Conservation (phyloP, 495 filamentous ascomycete species). For the Neurospora sp. region DNA sequence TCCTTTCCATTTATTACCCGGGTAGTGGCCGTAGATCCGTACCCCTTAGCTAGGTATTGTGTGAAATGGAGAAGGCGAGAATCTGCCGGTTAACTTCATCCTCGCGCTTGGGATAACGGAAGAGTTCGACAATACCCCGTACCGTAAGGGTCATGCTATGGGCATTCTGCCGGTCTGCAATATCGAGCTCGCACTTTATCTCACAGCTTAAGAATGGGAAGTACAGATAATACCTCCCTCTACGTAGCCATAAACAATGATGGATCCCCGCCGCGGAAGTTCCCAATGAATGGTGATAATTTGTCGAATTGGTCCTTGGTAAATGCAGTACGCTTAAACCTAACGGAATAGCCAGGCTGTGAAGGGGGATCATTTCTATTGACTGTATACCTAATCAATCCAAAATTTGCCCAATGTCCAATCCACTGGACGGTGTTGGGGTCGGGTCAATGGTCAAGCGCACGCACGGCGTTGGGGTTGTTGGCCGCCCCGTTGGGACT, state of each 20-base stretch:
- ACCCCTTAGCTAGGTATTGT: too few species aligned
- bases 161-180: conserved; percentile 11
- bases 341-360: conserved; percentile 34
- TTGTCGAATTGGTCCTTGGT: conserved; percentile 29
- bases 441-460: too few species aligned
- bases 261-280: neutral
- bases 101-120: conserved; percentile 19
- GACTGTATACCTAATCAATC: too few species aligned
- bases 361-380: conserved; percentile 10
- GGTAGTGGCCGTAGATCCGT: conserved; percentile 32
- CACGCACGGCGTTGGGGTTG: too few species aligned
- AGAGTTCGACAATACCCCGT: conserved; percentile 27
- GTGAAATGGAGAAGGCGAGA: conserved; percentile 39
- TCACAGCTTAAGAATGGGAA: conserved; percentile 16
- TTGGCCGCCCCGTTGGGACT: too few species aligned
- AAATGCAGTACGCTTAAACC: conserved; percentile 30
- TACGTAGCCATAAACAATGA: conserved; percentile 17
- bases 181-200: conserved; percentile 14
- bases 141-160: conserved; percentile 29
- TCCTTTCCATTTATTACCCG: conserved; percentile 4
- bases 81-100: conserved; percentile 29
- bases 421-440: too few species aligned
- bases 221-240: conserved; percentile 18
- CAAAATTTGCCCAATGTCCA: too few species aligned
- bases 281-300: conserved; percentile 25